Conservation (phyloP, 352 stramenopile genomes). For the Phytophthora parvispora region DNA sequence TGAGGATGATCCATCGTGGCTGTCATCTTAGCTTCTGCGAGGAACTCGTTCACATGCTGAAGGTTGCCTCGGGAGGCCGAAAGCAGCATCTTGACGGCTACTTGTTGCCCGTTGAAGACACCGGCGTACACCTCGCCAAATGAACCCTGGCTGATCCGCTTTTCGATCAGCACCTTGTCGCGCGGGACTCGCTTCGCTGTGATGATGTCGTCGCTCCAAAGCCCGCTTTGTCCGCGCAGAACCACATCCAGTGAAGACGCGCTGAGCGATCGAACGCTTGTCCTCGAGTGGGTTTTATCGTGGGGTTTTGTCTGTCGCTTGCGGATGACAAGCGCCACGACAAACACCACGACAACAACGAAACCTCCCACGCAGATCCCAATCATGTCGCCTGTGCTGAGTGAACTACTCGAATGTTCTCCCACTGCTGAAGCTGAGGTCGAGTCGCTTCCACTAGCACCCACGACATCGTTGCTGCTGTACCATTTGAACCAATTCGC, state of each 20-base stretch:
- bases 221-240: too few relatives aligned
- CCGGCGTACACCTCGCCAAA: conserved; percentile 54
- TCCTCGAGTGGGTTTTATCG: too few relatives aligned
- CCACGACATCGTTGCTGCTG: conserved; percentile 31
- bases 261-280: too few relatives aligned
- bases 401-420: too few relatives aligned
- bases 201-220: conserved; percentile 51
- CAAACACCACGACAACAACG: not conserved
- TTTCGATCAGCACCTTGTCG: conserved; percentile 28
- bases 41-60: conserved; percentile 37
- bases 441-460: too few relatives aligned
- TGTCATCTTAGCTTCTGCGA: conserved; percentile 48
- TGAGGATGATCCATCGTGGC: conserved; percentile 38
- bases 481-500: conserved; percentile 25
- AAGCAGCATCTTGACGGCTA: conserved; percentile 54
- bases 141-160: conserved; percentile 41
- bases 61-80: conserved; percentile 30
- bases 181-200: conserved; percentile 34
- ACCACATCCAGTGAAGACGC: too few relatives aligned
- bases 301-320: too few relatives aligned
- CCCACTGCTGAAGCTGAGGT: too few relatives aligned
- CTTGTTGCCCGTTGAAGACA: too few relatives aligned
- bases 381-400: too few relatives aligned
- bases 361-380: too few relatives aligned
- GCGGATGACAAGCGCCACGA: too few relatives aligned